Conservation (phyloP, 495 filamentous ascomycete species). For the Penicillium odoratum region DNA sequence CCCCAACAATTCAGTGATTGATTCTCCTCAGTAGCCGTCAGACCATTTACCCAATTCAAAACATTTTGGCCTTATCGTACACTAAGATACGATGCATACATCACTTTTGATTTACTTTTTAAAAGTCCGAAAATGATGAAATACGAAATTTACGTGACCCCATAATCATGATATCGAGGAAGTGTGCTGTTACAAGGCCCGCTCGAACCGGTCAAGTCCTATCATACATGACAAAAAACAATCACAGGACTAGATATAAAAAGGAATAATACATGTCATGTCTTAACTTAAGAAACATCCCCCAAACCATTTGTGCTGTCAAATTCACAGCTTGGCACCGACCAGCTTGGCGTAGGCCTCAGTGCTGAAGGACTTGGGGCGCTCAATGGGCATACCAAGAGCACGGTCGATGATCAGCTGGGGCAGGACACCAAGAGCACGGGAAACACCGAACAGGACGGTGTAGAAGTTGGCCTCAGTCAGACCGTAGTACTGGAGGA, state of each 20-base stretch:
- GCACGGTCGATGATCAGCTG: conserved; percentile 99
- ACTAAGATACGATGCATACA: not conserved
- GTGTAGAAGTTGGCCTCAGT: conserved; percentile 99
- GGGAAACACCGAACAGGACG: conserved; percentile 96
- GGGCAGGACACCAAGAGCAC: conserved; percentile 95
- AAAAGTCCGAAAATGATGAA: too few species aligned
- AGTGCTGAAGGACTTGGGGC: conserved; percentile 96
- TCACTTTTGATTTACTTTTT: too few species aligned
- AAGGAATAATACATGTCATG: conserved; percentile 33
- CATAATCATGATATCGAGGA: conserved; percentile 28
- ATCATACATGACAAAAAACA: conserved; percentile 47
- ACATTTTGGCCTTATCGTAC: not conserved
- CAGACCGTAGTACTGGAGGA: conserved; percentile 98
- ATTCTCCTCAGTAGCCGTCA: conserved; percentile 32
- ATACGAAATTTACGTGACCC: conserved; percentile 5
- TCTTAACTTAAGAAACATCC: conserved; percentile 11
- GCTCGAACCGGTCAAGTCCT: conserved; percentile 48
- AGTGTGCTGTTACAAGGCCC: conserved; percentile 50
- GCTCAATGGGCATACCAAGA: conserved; percentile 67
- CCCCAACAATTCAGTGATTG: conserved; percentile 29
- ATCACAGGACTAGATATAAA: conserved; percentile 30
- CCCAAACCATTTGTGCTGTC: conserved; percentile 1
- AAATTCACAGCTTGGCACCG: conserved; percentile 78
- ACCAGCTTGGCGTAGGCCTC: conserved; percentile 95
- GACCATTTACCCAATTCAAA: conserved; percentile 18